phyloP scores from a whole-genome alignment of 108 stramenopile genomes.

The Pseudonitzschia multiseries region DNA sequence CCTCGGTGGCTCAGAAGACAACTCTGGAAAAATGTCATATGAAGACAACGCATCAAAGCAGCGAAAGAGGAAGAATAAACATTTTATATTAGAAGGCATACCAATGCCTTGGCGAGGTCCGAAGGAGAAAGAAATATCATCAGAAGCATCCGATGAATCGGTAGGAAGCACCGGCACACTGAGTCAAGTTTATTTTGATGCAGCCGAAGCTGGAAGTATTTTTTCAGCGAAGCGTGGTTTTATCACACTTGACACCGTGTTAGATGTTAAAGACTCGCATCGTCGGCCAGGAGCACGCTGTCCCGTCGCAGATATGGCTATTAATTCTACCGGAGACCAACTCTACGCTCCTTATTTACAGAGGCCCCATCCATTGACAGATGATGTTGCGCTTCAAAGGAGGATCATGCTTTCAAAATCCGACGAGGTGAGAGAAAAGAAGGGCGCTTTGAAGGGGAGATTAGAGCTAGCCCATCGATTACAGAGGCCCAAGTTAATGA shows the following conservation, averaged over 20 bases:
- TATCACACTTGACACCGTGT: constrained; percentile 31
- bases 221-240: constrained; percentile 35
- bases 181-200: constrained; percentile 38
- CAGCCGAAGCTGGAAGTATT: constrained; percentile 44
- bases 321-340: constrained; percentile 66
- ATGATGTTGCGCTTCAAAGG: constrained; percentile 70
- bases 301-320: constrained; percentile 55
- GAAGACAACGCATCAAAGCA: not conserved
- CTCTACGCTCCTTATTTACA: constrained; percentile 86
- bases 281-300: constrained; percentile 72
- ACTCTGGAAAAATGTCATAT: not conserved
- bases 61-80: constrained; percentile 3
- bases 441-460: constrained; percentile 49
- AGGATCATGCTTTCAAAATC: constrained; percentile 51
- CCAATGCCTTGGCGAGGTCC: constrained; percentile 3
- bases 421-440: constrained; percentile 23
- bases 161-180: constrained; percentile 19
- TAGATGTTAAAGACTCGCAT: constrained; percentile 26
- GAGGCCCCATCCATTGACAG: constrained; percentile 75
- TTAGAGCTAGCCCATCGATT: constrained; percentile 69
- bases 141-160: constrained; percentile 16
- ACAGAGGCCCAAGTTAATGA: constrained; percentile 75
- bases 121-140: not conserved
- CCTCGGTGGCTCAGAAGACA: constrained; percentile 17
- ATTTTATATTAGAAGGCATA: constrained; percentile 8